Evolutionary conservation across 208 protist species (phyloP), one percentile per base, ranked within the genome.

Genomic region (Trypanosoma platydactyli): DNA sequence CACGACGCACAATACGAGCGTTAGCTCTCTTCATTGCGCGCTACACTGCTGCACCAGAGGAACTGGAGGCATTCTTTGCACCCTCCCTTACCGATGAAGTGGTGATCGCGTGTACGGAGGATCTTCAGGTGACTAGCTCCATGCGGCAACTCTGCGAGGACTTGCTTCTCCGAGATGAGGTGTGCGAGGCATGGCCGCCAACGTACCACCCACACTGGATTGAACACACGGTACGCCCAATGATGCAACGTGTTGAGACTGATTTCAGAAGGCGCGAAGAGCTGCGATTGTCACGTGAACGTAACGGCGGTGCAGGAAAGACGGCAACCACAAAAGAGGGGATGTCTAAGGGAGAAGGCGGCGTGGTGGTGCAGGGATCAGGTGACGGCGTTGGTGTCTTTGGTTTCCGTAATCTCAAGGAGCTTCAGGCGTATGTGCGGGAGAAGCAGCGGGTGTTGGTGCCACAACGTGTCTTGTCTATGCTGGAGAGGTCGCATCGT

Each of bases 111-210:
- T 83, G 75, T 74, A 69, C 70, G 4, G 77, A 80, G 50, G 89
- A 87, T 41, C 69, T 53, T 5, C 67, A 73, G 42, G 68, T 81
- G 46, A 92, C 89, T 2, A 56, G 41, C n/a, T 55, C 86, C 3
- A 81, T 95, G 75, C 58, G 59, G 42, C 71, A 81, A 15, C 66
- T 95, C 33, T 68, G 68, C 25, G 75, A 58, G 45, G 64, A 79
- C 29, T 59, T 92, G 40, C 70, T 95, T 38, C 73, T 78, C 20
- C 71, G 84, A 44, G 80, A 85, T 41, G 89, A 95, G 65, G 78
- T 93, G 27, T 74, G 73, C 18, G 89, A 95, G 72, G 89, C 89
- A 52, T 95, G 84, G 83, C 80, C 91, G 11, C 76, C 76, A 67
- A 85, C 86, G 4, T 76, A 84, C 29, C 57, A 65, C 18, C 62